Conservation (phyloP, 352 stramenopile genomes). For the Saprolegnia parasitica region DNA sequence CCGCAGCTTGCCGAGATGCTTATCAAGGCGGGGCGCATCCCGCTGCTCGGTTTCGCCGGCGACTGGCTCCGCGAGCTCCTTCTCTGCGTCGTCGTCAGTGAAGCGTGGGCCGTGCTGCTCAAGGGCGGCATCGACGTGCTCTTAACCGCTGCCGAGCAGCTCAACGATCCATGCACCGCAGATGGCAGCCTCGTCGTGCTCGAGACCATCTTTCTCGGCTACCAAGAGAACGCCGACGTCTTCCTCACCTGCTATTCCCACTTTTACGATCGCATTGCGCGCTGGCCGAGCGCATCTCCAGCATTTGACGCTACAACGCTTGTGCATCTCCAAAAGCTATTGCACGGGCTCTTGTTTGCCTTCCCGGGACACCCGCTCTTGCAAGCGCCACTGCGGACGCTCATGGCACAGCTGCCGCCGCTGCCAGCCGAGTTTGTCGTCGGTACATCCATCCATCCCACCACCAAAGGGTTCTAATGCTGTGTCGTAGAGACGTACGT, state of each 20-base stretch:
- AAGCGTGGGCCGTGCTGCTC: conserved; percentile 23
- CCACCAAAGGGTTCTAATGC: not conserved
- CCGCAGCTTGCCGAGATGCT: conserved; percentile 16
- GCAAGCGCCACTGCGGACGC: not conserved
- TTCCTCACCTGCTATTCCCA: conserved; percentile 21
- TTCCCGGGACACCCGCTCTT: conserved; percentile 26
- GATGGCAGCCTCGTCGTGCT: conserved; percentile 21
- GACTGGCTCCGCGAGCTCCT: conserved; percentile 19
- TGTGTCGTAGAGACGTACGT: conserved; percentile 14
- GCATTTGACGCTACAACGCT: not conserved
- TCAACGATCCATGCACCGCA: not conserved
- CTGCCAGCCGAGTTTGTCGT: conserved; percentile 5
- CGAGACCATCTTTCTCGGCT: conserved; percentile 28
- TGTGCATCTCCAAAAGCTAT: conserved; percentile 16
- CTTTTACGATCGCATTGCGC: conserved; percentile 25
- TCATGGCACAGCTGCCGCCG: conserved; percentile 1
- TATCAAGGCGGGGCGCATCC: conserved; percentile 21
- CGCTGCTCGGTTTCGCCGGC: conserved; percentile 7
- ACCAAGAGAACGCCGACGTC: conserved; percentile 26
- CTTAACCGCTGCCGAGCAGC: conserved; percentile 20
- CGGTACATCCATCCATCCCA: conserved; percentile 1
- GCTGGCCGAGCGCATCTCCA: not conserved
- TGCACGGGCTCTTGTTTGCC: conserved; percentile 25
- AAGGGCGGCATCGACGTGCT: conserved; percentile 25
- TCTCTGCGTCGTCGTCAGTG: conserved; percentile 1